phyloP scores from a whole-genome alignment of 2,329 filamentous ascomycete genomes.

The Alternaria solani region DNA sequence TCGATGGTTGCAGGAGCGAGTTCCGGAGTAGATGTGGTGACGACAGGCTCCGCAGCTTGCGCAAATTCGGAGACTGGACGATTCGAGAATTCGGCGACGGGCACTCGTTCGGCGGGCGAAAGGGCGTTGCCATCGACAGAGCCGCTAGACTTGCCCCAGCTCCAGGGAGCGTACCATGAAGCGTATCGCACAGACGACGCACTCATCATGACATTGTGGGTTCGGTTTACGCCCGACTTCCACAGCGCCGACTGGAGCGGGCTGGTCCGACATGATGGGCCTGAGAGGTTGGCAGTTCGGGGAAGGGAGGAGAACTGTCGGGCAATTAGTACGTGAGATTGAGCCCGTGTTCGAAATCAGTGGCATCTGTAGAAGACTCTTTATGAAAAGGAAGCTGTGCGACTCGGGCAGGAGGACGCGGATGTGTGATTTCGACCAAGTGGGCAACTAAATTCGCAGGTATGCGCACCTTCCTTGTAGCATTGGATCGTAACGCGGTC shows the following conservation, averaged over 20 bases:
- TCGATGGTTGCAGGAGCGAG: constrained; percentile 49
- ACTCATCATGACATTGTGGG: constrained; percentile 28
- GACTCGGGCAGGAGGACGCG: constrained; percentile 17
- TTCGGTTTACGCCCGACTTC: constrained; percentile 33
- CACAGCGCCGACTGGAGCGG: constrained; percentile 37
- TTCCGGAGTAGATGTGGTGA: constrained; percentile 45
- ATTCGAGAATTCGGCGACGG: constrained; percentile 34
- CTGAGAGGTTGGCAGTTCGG: constrained; percentile 28
- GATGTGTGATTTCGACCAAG: constrained; percentile 4
- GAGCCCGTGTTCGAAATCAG: background rate
- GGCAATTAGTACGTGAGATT: constrained; percentile 17
- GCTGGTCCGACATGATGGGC: constrained; percentile 34
- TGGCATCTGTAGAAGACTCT: background rate
- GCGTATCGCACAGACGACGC: constrained; percentile 39
- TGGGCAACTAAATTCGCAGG: constrained; percentile 4
- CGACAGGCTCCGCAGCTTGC: constrained; percentile 26
- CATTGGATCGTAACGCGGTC: constrained; percentile 27
- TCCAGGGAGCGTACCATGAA: constrained; percentile 49
- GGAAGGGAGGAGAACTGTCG: constrained; percentile 46
- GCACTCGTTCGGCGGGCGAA: constrained; percentile 23
- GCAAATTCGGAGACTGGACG: constrained; percentile 16
- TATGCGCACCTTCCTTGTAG: constrained; percentile 47
- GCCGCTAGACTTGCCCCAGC: constrained; percentile 42
- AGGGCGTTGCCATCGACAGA: constrained; percentile 26
- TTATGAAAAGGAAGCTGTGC: background rate